phyloP scores from a whole-genome alignment of 1,284 basidiomycete species.

The Vanrija pseudolonga region DNA sequence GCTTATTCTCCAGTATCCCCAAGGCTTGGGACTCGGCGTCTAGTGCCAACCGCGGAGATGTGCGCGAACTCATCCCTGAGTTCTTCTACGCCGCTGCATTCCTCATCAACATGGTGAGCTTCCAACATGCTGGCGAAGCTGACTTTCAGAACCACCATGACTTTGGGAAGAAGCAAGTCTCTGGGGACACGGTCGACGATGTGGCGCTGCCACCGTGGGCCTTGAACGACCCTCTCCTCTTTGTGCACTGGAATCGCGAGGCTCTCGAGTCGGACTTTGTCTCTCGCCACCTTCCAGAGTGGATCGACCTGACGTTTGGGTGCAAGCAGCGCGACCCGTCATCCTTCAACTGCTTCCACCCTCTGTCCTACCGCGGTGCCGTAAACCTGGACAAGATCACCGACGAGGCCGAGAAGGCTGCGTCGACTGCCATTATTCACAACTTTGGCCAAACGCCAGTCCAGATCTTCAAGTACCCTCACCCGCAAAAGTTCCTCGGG shows the following conservation, averaged over 20 bases:
- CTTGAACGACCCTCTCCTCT: slow-evolving; percentile 74
- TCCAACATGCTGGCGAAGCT: slow-evolving; percentile 60
- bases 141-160: slow-evolving; percentile 60
- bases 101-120: slow-evolving; percentile 54
- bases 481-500: slow-evolving; percentile 66
- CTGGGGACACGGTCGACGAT: slow-evolving; percentile 77
- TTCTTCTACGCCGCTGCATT: slow-evolving; percentile 63
- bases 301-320: slow-evolving; percentile 87
- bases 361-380: slow-evolving; percentile 87
- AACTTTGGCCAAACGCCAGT: slow-evolving; percentile 89
- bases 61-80: slow-evolving; percentile 89
- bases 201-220: slow-evolving; percentile 92
- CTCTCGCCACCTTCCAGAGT: slow-evolving; percentile 75
- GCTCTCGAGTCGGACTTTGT: slow-evolving; percentile 88
- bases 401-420: slow-evolving; percentile 81
- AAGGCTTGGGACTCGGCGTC: slow-evolving; percentile 83
- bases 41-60: slow-evolving; percentile 82
- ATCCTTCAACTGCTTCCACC: slow-evolving; percentile 85
- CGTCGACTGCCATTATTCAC: slow-evolving; percentile 91
- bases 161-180: slow-evolving; percentile 78
- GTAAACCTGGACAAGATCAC: slow-evolving; percentile 83
- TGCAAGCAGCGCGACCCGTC: slow-evolving; percentile 76
- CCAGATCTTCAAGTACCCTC: slow-evolving; percentile 79
- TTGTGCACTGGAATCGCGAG: slow-evolving; percentile 74
- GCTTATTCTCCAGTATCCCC: slow-evolving; percentile 77